Evolutionary conservation across 2,329 filamentous ascomycete species (phyloP), one percentile per base, ranked within the genome.

Genomic region (Cryphonectria naterciae): DNA sequence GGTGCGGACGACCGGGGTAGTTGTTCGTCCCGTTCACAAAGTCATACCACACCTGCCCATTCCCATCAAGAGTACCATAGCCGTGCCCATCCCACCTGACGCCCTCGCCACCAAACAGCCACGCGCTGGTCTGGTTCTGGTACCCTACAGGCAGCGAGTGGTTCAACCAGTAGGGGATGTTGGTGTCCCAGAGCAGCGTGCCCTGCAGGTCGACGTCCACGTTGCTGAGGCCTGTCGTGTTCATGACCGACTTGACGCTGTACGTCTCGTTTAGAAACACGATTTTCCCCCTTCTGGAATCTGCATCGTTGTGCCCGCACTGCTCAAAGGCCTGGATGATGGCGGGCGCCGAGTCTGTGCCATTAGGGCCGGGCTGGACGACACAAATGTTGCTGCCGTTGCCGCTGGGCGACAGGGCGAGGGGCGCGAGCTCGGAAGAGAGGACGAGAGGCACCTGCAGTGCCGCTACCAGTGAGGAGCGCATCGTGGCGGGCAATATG

Each of bases 61-160:
- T 78, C 11, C 78, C 78, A 58, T 79, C 73, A 0, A 79, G 70
- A 0, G 75, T 77, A 0, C 83, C 84, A 19, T 76, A 73, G 0
- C 82, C 83, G 68, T 81, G 76, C 8, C 83, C 83, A 35, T 82
- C 75, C 68, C 84, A 77, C 15, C 77, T 76, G 17, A 85, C 74
- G 43, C 81, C 79, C 11, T 81, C 78, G 1, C 83, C 84, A 6
- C 83, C 83, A 10, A 84, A 75, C 35, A 80, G 73, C 77, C 80
- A 83, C 8, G 81, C 81, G 5, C 81, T 80, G 22, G 79, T 78
- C 61, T 84, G 82, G 65, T 83, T 83, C 72, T 84, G 82, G 64
- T 81, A 83, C 0, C 80, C 81, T n/a, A 84, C 79, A 0, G 77
- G 75, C 1, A 83, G 68, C 2, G 81, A 82, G 65, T 82, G 75